Conservation (phyloP, 2,329 filamentous ascomycete genomes). For the Aspergillus viridinutans region DNA sequence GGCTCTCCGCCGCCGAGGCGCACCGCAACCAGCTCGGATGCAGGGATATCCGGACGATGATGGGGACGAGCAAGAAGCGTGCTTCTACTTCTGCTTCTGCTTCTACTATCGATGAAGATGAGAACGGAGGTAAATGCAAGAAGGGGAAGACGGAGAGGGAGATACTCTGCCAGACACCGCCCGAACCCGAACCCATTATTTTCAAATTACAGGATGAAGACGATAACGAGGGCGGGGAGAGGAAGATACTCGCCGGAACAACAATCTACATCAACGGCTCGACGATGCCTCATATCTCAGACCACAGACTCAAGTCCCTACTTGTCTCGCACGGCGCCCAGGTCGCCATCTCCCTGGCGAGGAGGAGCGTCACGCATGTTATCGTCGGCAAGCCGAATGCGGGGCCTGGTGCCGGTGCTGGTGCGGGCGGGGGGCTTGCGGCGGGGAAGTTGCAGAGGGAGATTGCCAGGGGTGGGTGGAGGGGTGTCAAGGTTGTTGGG, state of each 20-base stretch:
- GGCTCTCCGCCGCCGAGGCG: conserved; percentile 32
- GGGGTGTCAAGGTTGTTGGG: conserved; percentile 70
- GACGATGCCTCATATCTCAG: conserved; percentile 74
- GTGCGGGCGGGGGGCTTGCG: conserved; percentile 71
- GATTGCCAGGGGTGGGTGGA: conserved; percentile 62
- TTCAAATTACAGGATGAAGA: too few relatives aligned
- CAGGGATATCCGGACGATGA: conserved; percentile 40
- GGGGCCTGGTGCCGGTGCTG: conserved; percentile 51
- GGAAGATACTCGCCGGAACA: conserved; percentile 54
- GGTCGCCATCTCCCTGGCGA: conserved; percentile 37
- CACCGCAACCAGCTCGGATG: conserved; percentile 25
- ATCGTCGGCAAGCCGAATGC: conserved; percentile 63
- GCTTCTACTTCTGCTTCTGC: too few relatives aligned
- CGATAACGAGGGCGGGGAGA: too few relatives aligned
- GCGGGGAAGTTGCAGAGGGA: conserved; percentile 78
- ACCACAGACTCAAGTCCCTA: conserved; percentile 78
- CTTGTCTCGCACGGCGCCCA: conserved; percentile 69
- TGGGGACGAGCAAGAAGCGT: conserved; percentile 21
- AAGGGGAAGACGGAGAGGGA: too few relatives aligned
- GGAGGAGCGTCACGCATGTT: conserved; percentile 68
- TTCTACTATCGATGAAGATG: conserved; percentile 44
- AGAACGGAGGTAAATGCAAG: too few relatives aligned
- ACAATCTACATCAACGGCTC: conserved; percentile 85
- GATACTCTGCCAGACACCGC: too few relatives aligned
- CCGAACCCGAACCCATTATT: too few relatives aligned